Conservation (phyloP, 106 monocot genomes). For the Dioscorea dumetorum region DNA sequence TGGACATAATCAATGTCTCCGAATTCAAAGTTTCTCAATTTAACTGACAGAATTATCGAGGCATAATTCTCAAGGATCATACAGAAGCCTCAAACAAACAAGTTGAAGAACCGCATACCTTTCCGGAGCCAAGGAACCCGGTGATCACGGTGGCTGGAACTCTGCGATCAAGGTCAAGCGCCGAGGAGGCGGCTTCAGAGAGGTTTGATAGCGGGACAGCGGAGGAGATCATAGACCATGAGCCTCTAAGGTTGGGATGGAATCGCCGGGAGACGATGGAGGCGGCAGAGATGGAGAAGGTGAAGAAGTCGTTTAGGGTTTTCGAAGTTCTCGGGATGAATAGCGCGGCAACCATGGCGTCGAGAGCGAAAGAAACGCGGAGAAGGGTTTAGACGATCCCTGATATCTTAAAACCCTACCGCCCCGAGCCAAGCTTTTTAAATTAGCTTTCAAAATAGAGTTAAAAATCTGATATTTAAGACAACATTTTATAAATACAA, state of each 20-base stretch:
- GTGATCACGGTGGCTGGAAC: constrained; percentile 94
- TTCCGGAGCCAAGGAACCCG: constrained; percentile 88
- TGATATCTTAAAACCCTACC: too few species aligned
- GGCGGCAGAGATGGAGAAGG: neutral
- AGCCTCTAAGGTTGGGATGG: neutral
- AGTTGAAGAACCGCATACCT: constrained; percentile 27
- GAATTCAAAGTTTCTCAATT: neutral
- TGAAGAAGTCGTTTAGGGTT: constrained; percentile 10
- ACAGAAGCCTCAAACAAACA: neutral
- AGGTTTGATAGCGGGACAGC: constrained; percentile 12
- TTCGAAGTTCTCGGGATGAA: constrained; percentile 25
- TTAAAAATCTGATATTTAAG: too few species aligned
- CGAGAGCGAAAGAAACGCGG: neutral
- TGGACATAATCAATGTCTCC: neutral
- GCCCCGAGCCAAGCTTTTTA: neutral
- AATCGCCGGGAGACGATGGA: neutral
- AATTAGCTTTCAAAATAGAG: too few species aligned
- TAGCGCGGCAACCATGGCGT: constrained; percentile 22
- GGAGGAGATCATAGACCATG: constrained; percentile 28
- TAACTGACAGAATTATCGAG: neutral
- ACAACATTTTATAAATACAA: too few species aligned
- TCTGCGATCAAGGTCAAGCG: constrained; percentile 42
- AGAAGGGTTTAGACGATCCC: too few species aligned
- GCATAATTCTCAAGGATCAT: neutral
- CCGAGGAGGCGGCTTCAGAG: constrained; percentile 24